phyloP scores from a whole-genome alignment of 257 asterid genomes.

The Misopates orontium region DNA sequence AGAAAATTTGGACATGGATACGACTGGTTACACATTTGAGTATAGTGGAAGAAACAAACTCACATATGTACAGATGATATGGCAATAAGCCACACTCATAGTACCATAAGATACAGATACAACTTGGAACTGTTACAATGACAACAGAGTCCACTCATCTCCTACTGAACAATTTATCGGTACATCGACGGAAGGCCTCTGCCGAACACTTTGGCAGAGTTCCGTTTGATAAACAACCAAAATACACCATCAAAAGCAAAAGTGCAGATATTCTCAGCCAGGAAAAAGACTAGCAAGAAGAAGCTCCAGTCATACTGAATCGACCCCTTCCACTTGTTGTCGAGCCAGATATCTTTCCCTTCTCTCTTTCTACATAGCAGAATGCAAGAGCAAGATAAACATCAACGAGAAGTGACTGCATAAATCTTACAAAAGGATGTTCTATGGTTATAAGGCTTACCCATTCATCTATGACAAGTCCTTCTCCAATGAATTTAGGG shows the following conservation, averaged over 20 bases:
- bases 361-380: constrained; percentile 75
- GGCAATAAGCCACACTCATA: constrained; percentile 31
- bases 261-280: constrained; percentile 23
- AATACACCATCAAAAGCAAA: constrained; percentile 31
- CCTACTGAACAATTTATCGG: constrained; percentile 1
- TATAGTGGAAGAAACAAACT: constrained; percentile 26
- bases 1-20: background rate
- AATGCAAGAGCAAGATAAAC: constrained; percentile 12
- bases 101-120: constrained; percentile 33
- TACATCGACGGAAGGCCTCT: no score
- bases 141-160: constrained; percentile 21
- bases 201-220: constrained; percentile 26
- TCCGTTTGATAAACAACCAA: constrained; percentile 29
- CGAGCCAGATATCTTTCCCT: constrained; percentile 94
- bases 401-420: constrained; percentile 5
- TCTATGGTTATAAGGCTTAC: constrained; percentile 3
- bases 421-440: background rate
- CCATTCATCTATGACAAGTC: constrained; percentile 44
- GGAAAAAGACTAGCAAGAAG: constrained; percentile 19
- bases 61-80: constrained; percentile 33
- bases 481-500: constrained; percentile 67
- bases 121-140: constrained; percentile 20
- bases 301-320: constrained; percentile 50
- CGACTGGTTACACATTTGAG: constrained; percentile 11
- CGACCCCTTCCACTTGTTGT: constrained; percentile 81